Base-by-base conservation (phyloP, 257 asterid genomes). In the Galeopsis tetrahit region DNA sequence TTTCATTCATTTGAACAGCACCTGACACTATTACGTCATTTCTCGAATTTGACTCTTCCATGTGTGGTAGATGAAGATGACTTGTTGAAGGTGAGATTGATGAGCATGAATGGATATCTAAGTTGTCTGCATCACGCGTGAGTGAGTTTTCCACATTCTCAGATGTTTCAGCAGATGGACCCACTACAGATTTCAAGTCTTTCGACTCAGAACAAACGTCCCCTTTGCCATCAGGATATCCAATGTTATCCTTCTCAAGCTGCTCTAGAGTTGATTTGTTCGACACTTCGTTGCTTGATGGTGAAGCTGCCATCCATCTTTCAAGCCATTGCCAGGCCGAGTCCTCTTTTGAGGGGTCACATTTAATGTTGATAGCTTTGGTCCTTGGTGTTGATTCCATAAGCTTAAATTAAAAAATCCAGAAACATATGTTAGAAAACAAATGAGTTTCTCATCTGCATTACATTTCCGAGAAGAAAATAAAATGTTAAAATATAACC, bases 251-350 rank as follows among this genome's bases (percentile, higher is more conserved):
- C 28, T 21, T 21, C 28, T 21, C 28, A 21, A 21, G 28, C 28
- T 21, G 28, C 28, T 70, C 83, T 49, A n/a, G 28, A n/a, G 56
- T 8, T 5, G 89, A 75, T 74, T 69, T 77, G 10, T 49, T 65
- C 32, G 73, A 79, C 75, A 68, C 80, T 66, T 80, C 83, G n/a
- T 68, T 74, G 79, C 82, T 83, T 42, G 74, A 80, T n/a, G 95
- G 77, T 72, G 95, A 82, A 75, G 75, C 88, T 48, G 96, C 72
- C 89, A 86, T 89, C 99, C 99, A 91, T 75, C 96, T 83, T 84
- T 91, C 97, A 66, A 94, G 82, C 99, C 99, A 94, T 83, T 76
- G 78, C 99, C 99, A 94, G 74, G 96, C 79, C 2, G 96, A 79
- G 81, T 91, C 99, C 0, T 93, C 79, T 70, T 87, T 91, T 44